Base-by-base conservation (phyloP, 768 basidiomycete genomes). In the Kwoniella botswanensis region DNA sequence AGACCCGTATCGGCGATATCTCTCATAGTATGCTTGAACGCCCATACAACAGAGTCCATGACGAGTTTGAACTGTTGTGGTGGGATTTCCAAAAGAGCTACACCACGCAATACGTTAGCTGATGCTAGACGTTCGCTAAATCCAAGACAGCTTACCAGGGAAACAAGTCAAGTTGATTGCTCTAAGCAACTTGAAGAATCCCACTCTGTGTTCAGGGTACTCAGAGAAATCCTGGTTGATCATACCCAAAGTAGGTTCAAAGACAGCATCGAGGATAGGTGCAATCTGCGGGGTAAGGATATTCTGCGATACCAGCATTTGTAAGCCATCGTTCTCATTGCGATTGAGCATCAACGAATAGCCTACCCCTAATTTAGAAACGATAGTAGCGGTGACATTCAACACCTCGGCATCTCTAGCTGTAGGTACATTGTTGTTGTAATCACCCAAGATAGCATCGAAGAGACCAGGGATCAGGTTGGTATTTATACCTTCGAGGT, bases 161-260 rank as follows among this genome's bases (percentile, higher is more conserved):
- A 98, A 99, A 86, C 95, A 97, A 81, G 92, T 89, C 74, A 90
- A 76, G 84, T 98, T 94, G 83, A 97, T 95, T 3, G 93, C 90
- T 68, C 94, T 90, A 56, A 99, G 87, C 69, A 99, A 88, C 84
- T 93, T 94, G 88, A 93, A 99, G 88, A 99, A 96, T 65, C 94
- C 96, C 52, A 91, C 90, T 69, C 97, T 92, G 82, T 98, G 96
- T 82, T 99, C 97, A 10, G 97, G 97, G 86, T 88, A 99, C 84
- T 98, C 97, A n/a, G 95, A 86, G 76, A 98, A 96, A 86, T 99
- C 96, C 87, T 97, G 93, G 84, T 98, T 98, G 83, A 99, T 99
- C 97, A 98, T 99, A 77, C 90, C 91, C 69, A 99, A 86, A 4
- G 97, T 99, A 55, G 93, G 92, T 84, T 98, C 95, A 81, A 99